Conservation (phyloP, 2,329 filamentous ascomycete genomes). For the Hymenotorrendiella dingleyae region DNA sequence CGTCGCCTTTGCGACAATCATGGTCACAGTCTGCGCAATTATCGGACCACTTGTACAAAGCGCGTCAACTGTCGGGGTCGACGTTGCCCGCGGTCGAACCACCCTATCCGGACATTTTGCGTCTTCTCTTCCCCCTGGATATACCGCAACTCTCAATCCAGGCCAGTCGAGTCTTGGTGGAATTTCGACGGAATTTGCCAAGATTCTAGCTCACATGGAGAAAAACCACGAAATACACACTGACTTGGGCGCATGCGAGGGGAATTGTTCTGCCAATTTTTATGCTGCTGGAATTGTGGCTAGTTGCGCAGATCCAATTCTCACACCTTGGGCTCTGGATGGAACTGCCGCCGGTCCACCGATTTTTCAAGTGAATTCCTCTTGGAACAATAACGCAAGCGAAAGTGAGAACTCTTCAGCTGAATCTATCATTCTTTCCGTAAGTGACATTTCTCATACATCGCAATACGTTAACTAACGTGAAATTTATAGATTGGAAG, state of each 20-base stretch:
- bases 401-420: not conserved
- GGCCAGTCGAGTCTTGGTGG: too few species aligned
- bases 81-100: not conserved
- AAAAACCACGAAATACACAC: too few species aligned
- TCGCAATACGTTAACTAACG: too few species aligned
- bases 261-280: not conserved
- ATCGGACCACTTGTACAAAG: constrained; percentile 16
- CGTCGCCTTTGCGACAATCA: constrained; percentile 8
- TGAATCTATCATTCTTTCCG: not conserved
- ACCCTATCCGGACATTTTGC: constrained; percentile 3
- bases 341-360: not conserved
- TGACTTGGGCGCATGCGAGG: not conserved
- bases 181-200: not conserved
- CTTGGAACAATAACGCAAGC: not conserved
- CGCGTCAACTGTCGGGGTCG: constrained; percentile 11
- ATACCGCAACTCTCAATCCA: constrained; percentile 5
- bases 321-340: not conserved
- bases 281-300: constrained; percentile 1
- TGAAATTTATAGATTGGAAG: too few species aligned
- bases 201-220: not conserved
- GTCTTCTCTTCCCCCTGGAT: constrained; percentile 11
- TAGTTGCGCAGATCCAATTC: not conserved
- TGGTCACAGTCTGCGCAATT: constrained; percentile 9
- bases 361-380: not conserved
- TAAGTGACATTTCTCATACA: not conserved